phyloP scores from a whole-genome alignment of 2,329 filamentous ascomycete genomes.

The Nemania abortiva region DNA sequence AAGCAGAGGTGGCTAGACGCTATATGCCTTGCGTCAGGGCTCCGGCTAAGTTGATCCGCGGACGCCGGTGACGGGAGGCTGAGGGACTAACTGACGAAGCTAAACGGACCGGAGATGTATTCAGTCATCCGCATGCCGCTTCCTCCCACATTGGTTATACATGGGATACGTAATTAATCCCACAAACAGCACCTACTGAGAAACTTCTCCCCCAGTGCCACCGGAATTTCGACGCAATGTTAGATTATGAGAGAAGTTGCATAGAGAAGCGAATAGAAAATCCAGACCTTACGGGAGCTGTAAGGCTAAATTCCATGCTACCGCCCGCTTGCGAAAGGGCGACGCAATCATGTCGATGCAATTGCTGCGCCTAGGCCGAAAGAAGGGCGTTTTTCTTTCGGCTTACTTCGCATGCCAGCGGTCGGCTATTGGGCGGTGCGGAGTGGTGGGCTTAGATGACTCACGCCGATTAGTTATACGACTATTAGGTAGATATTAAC shows the following conservation, averaged over 20 bases:
- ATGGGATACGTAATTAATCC: slow-evolving; percentile 54
- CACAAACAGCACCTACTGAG: too few relatives aligned
- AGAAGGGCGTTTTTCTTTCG: slow-evolving; percentile 1
- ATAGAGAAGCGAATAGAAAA: too few relatives aligned
- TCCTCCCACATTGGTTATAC: slow-evolving; percentile 56
- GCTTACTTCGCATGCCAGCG: slow-evolving; percentile 50
- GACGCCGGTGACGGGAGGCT: slow-evolving; percentile 4
- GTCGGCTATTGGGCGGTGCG: slow-evolving; percentile 50
- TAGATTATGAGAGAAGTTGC: too few relatives aligned
- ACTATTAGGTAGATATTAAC: too few relatives aligned
- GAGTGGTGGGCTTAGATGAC: slow-evolving; percentile 40
- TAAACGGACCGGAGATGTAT: slow-evolving; percentile 49
- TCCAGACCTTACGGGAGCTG: too few relatives aligned
- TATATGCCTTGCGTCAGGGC: slow-evolving; percentile 35
- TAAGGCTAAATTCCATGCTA: slow-evolving; percentile 62
- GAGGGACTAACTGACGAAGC: slow-evolving; percentile 11
- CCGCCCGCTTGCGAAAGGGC: slow-evolving; percentile 57
- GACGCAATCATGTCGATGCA: slow-evolving; percentile 48
- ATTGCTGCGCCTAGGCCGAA: slow-evolving; percentile 24
- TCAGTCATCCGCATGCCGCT: slow-evolving; percentile 52
- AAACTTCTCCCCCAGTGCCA: too few relatives aligned
- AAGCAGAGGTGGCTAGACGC: slow-evolving; percentile 58
- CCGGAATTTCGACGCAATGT: too few relatives aligned
- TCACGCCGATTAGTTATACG: slow-evolving; percentile 25
- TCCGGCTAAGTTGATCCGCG: slow-evolving; percentile 33